Evolutionary conservation across 2,329 filamentous ascomycete species (phyloP).

Genomic region (Arthrinium puccinioides): DNA sequence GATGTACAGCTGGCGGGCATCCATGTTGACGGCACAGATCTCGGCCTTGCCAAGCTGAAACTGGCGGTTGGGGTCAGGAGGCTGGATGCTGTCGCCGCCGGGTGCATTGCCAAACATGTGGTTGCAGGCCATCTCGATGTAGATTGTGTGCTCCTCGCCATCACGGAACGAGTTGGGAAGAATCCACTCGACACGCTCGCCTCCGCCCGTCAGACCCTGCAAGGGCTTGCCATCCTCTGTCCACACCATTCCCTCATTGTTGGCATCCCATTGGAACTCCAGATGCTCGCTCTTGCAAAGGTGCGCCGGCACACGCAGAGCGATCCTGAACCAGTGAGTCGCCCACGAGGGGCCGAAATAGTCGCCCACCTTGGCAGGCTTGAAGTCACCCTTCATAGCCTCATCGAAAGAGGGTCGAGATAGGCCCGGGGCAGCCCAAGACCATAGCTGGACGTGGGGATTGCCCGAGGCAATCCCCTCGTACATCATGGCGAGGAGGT

Average conservation of each 20-base stretch:
- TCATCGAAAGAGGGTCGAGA: slow-evolving; percentile 81
- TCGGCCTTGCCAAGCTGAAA: slow-evolving; percentile 71
- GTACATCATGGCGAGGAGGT: slow-evolving; percentile 68
- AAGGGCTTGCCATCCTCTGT: slow-evolving; percentile 81
- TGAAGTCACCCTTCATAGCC: slow-evolving; percentile 68
- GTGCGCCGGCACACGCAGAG: slow-evolving; percentile 67
- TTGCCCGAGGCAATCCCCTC: slow-evolving; percentile 60
- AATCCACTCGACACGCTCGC: slow-evolving; percentile 87
- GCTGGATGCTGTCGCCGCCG: slow-evolving; percentile 79
- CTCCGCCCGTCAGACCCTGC: slow-evolving; percentile 85
- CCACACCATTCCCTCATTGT: slow-evolving; percentile 94
- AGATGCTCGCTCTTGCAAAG: slow-evolving; percentile 71
- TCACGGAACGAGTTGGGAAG: slow-evolving; percentile 75
- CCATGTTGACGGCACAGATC: slow-evolving; percentile 82
- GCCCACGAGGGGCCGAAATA: slow-evolving; percentile 93
- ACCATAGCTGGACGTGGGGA: slow-evolving; percentile 74
- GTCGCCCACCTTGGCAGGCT: slow-evolving; percentile 64
- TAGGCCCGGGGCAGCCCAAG: slow-evolving; percentile 76
- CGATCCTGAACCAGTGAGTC: slow-evolving; percentile 92
- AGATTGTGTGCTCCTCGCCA: slow-evolving; percentile 81
- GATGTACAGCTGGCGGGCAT: slow-evolving; percentile 75
- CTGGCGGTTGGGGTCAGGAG: slow-evolving; percentile 76
- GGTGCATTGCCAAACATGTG: slow-evolving; percentile 94
- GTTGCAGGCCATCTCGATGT: slow-evolving; percentile 98
- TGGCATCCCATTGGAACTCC: slow-evolving; percentile 95